A percentile compares a stretch with the other conserved stretches of the same genome.
Evolutionary conservation across 2,329 filamentous ascomycete species (phyloP).

Genomic region (Alternaria sp.): DNA sequence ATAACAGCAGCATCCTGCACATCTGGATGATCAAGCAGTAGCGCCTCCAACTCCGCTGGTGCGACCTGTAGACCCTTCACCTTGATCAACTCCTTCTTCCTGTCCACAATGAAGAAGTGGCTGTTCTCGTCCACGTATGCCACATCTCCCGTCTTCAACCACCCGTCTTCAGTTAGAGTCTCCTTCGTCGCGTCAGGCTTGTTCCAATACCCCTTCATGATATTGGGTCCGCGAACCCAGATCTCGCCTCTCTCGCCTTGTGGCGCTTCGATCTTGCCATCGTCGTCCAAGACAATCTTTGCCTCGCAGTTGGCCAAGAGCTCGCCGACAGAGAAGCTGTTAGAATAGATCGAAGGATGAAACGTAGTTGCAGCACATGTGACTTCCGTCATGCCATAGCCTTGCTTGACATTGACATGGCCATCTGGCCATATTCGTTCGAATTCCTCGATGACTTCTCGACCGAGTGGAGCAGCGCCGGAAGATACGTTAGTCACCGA

Average conservation of each 20-base stretch:
- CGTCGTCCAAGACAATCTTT: constrained; percentile 68
- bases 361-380: constrained; percentile 76
- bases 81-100: constrained; percentile 74
- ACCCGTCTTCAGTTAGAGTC: constrained; percentile 69
- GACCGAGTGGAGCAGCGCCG: constrained; percentile 72
- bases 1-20: constrained; percentile 74
- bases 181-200: constrained; percentile 72
- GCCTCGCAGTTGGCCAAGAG: constrained; percentile 73
- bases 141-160: constrained; percentile 77
- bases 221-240: constrained; percentile 74
- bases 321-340: constrained; percentile 68
- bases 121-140: constrained; percentile 66
- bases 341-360: constrained; percentile 61
- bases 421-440: constrained; percentile 64
- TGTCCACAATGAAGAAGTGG: constrained; percentile 73
- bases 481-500: constrained; percentile 67
- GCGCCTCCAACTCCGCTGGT: constrained; percentile 67
- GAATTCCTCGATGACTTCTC: constrained; percentile 59
- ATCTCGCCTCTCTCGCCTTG: constrained; percentile 71
- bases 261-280: constrained; percentile 60
- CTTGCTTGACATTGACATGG: constrained; percentile 68
- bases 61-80: constrained; percentile 69
- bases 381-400: constrained; percentile 87
- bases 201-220: constrained; percentile 81
- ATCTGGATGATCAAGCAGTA: constrained; percentile 63